Percentiles rank a stretch among this genome's conserved stretches.
phyloP scores from a whole-genome alignment of 495 filamentous ascomycete genomes.

The Cenococcum geophilum region DNA sequence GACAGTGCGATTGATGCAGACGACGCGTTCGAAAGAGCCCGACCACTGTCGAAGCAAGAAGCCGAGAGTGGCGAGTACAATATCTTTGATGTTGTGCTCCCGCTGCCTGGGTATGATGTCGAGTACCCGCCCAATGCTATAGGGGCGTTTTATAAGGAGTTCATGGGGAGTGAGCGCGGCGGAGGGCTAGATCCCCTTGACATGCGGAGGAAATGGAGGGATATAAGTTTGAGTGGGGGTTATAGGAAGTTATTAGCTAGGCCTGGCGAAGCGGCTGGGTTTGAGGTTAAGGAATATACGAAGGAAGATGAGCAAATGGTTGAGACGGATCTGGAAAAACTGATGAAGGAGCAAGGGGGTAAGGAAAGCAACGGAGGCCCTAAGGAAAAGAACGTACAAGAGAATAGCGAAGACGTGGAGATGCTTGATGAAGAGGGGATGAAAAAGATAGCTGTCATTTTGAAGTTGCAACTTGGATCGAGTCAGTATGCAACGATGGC shows the following conservation, averaged over 20 bases:
- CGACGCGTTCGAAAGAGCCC: conserved; percentile 63
- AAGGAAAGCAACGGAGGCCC: conserved; percentile 1
- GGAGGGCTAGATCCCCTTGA: conserved; percentile 73
- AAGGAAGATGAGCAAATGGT: conserved; percentile 76
- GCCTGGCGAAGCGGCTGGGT: conserved; percentile 51
- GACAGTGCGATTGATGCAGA: conserved; percentile 52
- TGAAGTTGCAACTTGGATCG: conserved; percentile 76
- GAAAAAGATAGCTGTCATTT: conserved; percentile 67
- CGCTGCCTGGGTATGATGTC: conserved; percentile 86
- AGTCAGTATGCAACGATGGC: conserved; percentile 96
- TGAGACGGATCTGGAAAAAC: conserved; percentile 67
- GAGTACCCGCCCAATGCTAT: conserved; percentile 80
- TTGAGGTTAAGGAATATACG: conserved; percentile 61
- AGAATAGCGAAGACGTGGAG: conserved; percentile 5
- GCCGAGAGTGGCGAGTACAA: conserved; percentile 69
- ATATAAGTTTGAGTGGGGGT: conserved; percentile 78
- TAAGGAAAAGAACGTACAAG: neutral
- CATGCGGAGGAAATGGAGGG: conserved; percentile 80
- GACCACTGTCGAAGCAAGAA: conserved; percentile 67
- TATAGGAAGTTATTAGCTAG: conserved; percentile 81
- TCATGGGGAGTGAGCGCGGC: conserved; percentile 74
- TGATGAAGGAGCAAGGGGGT: conserved; percentile 25
- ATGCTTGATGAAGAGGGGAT: neutral
- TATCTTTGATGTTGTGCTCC: conserved; percentile 89
- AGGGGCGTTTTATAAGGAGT: conserved; percentile 67